Evolutionary conservation across 106 monocot genomes (phyloP).

Genomic region (Allium cepa): DNA sequence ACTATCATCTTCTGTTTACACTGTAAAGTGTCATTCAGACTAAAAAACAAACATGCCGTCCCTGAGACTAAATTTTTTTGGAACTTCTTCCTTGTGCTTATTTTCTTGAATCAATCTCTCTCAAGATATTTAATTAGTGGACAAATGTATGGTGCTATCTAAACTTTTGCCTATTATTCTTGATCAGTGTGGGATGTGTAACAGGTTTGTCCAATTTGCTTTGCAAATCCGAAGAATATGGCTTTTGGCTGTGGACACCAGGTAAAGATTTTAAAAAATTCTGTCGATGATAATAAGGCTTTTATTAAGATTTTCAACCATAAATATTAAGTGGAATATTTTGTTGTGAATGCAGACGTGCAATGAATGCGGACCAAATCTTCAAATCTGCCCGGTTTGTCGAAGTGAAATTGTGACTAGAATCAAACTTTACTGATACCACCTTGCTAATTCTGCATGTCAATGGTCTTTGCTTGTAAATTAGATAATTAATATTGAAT

Average conservation of each 20-base stretch:
- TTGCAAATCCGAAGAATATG: conserved; percentile 80
- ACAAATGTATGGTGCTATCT: too few species aligned
- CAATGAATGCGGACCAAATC: conserved; percentile 15
- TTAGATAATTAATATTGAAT: not conserved
- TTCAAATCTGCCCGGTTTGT: conserved; percentile 15
- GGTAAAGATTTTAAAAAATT: conserved; percentile 16
- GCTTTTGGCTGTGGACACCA: conserved; percentile 93
- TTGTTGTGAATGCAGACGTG: conserved; percentile 12
- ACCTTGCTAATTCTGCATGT: not conserved
- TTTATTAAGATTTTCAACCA: too few species aligned
- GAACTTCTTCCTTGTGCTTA: too few species aligned
- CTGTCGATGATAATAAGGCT: too few species aligned
- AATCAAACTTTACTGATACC: conserved; percentile 14
- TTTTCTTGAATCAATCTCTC: too few species aligned
- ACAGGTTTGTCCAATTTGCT: conserved; percentile 83
- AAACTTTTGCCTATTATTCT: conserved; percentile 3
- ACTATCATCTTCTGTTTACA: too few species aligned
- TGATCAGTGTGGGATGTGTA: not conserved
- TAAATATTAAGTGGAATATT: too few species aligned
- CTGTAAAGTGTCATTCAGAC: too few species aligned
- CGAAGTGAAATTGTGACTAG: conserved; percentile 17
- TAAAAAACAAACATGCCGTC: too few species aligned
- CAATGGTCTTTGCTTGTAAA: not conserved
- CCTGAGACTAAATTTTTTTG: too few species aligned
- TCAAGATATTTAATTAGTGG: too few species aligned